These are phyloP conservation scores for Pythium dissotocum DNA, from an alignment of 352 stramenopile genomes.

Conservation along the genomic window DNA sequence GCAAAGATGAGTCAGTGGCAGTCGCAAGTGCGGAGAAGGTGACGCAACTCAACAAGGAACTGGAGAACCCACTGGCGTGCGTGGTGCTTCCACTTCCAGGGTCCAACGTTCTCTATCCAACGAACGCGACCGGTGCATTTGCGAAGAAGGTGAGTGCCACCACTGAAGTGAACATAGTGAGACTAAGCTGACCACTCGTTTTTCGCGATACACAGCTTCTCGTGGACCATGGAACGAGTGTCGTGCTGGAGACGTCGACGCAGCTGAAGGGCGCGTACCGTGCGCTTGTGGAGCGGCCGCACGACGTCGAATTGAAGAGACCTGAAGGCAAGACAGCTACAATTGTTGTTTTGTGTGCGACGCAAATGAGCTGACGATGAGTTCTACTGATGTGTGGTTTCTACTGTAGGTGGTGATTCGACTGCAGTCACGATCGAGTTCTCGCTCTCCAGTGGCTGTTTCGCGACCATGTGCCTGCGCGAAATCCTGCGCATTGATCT, in stretches of 20 bases:
- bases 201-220: constrained; percentile 36
- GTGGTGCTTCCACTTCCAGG: constrained; percentile 64
- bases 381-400: constrained; percentile 8
- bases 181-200: constrained; percentile 5
- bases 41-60: constrained; percentile 36
- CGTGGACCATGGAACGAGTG: constrained; percentile 45
- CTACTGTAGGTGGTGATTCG: neutral
- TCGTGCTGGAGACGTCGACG: constrained; percentile 34
- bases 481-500: constrained; percentile 60
- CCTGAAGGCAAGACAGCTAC: constrained; percentile 10
- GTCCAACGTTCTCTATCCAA: constrained; percentile 46
- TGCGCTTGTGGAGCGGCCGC: constrained; percentile 41
- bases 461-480: constrained; percentile 81
- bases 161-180: constrained; percentile 2
- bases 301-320: constrained; percentile 46
- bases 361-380: neutral
- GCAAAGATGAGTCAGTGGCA: constrained; percentile 28
- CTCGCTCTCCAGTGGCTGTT: constrained; percentile 59
- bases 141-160: constrained; percentile 41
- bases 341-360: neutral
- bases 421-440: constrained; percentile 45
- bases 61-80: constrained; percentile 32
- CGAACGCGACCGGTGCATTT: constrained; percentile 43
- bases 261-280: constrained; percentile 69
- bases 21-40: constrained; percentile 41